phyloP scores from a whole-genome alignment of 2,329 filamentous ascomycete species.

The Cercospora sp. region DNA sequence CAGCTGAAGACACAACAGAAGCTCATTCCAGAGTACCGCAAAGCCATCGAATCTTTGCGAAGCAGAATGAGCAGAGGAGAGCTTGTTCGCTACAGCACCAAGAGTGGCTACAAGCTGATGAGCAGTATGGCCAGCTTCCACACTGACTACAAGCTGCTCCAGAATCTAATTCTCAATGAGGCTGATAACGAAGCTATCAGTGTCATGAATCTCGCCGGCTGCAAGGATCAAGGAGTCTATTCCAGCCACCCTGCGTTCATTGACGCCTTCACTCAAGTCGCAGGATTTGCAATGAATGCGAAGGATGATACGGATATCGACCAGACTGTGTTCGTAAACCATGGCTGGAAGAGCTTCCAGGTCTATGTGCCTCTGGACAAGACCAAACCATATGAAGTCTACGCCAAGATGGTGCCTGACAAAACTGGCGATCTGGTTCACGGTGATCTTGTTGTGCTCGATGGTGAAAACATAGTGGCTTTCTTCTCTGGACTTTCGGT shows the following conservation, averaged over 20 bases:
- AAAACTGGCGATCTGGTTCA: background rate
- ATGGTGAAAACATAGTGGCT: slow-evolving; percentile 11
- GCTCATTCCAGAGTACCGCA: background rate
- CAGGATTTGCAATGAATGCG: slow-evolving; percentile 25
- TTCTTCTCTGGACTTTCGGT: slow-evolving; percentile 9
- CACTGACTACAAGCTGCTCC: slow-evolving; percentile 9
- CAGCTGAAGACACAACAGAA: slow-evolving; percentile 2
- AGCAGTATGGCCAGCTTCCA: slow-evolving; percentile 12
- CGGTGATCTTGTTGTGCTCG: slow-evolving; percentile 13
- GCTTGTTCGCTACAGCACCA: slow-evolving; percentile 2
- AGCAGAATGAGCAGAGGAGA: background rate
- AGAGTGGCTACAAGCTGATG: slow-evolving; percentile 16
- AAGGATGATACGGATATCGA: slow-evolving; percentile 32
- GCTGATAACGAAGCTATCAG: slow-evolving; percentile 4
- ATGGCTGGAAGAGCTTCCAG: slow-evolving; percentile 35
- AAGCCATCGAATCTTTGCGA: background rate
- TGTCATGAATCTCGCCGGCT: background rate
- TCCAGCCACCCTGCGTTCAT: slow-evolving; percentile 32
- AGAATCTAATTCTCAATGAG: slow-evolving; percentile 1
- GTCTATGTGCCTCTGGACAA: slow-evolving; percentile 1
- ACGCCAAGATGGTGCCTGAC: slow-evolving; percentile 8
- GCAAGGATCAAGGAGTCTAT: background rate
- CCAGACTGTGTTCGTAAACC: slow-evolving; percentile 39
- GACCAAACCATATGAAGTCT: slow-evolving; percentile 2
- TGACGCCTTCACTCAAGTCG: slow-evolving; percentile 42